phyloP scores from a whole-genome alignment of 176 grass and related monocot genomes.

The Oryza glaberrima region DNA sequence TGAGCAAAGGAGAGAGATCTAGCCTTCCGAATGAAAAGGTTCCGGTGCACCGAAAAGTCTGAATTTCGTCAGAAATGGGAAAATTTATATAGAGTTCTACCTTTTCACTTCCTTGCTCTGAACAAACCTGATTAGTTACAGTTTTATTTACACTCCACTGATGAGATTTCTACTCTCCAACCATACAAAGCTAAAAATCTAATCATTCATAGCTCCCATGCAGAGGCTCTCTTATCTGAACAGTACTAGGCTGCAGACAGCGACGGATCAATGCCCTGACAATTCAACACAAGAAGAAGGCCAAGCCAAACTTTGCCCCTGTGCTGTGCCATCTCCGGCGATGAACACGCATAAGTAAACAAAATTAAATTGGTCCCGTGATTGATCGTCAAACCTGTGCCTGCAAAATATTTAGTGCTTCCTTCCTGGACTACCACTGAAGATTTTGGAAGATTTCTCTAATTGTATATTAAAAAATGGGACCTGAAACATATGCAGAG shows the following conservation, averaged over 20 bases:
- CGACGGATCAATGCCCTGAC: background rate
- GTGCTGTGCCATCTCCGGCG: conserved; percentile 1
- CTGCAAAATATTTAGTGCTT: conserved; percentile 26
- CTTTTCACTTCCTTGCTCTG: too few relatives aligned
- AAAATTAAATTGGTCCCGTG: background rate
- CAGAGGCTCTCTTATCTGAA: background rate
- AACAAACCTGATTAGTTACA: background rate
- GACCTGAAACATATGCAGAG: conserved; percentile 30
- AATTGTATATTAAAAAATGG: background rate
- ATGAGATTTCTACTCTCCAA: background rate
- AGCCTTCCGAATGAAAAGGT: too few relatives aligned
- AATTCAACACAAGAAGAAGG: conserved; percentile 27
- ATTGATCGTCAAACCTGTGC: conserved; percentile 29
- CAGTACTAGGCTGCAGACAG: background rate
- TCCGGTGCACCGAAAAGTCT: too few relatives aligned
- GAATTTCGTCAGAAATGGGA: too few relatives aligned
- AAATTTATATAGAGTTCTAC: too few relatives aligned
- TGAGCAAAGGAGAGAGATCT: background rate
- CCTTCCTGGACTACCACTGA: conserved; percentile 27
- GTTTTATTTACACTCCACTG: background rate
- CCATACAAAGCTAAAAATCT: background rate
- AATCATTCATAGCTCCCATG: background rate
- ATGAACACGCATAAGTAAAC: background rate
- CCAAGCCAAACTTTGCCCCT: conserved; percentile 28
- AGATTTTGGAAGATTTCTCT: conserved; percentile 38